Base-by-base conservation (phyloP, 2,329 filamentous ascomycete genomes). In the Epichloe sp. region DNA sequence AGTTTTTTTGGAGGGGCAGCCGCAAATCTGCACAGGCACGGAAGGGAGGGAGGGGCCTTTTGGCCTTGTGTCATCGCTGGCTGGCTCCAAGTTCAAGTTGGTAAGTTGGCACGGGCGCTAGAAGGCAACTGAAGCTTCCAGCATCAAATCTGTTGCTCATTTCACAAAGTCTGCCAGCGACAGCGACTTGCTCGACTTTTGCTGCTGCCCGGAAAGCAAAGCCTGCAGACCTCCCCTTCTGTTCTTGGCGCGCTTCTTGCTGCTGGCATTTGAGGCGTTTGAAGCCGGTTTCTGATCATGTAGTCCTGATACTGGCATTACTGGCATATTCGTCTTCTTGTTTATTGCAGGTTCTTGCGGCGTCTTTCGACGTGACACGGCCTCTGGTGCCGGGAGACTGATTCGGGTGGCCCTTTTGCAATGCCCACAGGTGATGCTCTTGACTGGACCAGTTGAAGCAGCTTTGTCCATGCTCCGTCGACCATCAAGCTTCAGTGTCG, bases 181-280 rank as follows among this genome's bases (percentile, higher is more conserved):
- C 34, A 81, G 62, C 59, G 69, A 53, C 41, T 60, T 68, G 12
- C 69, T 59, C 4, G 68, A 59, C 58, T 69, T 71, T 48, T 71
- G 70, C 59, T 70, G 71, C 56, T 79, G 77, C 46, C 74, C 62
- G 4, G 67, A 73, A n/a, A 86, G 68, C 41, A 86, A 63, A 48
- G 81, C 80, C 61, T 83, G 78, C n/a, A 86, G 68, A 1, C 79
- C 80, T 36, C 79, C 77, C 64, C 84, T 86, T 53, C 80, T 72
- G 54, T 70, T 77, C 66, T 81, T 85, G 35, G 81, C 78, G 47
- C 80, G 72, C 67, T 83, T 83, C 66, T 80, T 83, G 67, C 78
- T 83, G 65, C 67, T 79, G 7, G 77, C 74, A 60, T 78, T 81
- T 36, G 31, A 10, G 8, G 31, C 31, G 74, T 35, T 45, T 8